Conservation (phyloP, 345 rosid genomes). For the Populus alba region DNA sequence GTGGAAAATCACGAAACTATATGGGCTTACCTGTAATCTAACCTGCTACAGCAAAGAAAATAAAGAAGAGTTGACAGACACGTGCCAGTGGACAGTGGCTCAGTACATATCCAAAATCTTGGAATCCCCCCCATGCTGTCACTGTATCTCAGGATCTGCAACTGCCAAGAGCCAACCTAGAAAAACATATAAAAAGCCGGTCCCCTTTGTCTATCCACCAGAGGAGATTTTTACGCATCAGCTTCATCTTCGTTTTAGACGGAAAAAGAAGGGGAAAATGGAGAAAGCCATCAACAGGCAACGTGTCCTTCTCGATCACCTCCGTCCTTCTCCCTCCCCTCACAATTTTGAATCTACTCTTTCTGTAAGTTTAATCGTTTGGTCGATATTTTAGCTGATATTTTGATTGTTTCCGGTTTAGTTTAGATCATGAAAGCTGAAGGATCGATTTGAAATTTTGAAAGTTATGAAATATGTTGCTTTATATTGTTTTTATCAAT, state of each 20-base stretch:
- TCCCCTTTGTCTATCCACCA: background rate
- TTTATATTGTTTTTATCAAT: background rate
- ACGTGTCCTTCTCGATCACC: constrained; percentile 77
- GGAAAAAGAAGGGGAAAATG: constrained; percentile 32
- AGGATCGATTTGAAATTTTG: background rate
- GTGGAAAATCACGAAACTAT: too few species aligned
- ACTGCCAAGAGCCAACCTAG: background rate
- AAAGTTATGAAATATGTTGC: background rate
- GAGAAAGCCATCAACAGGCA: constrained; percentile 92
- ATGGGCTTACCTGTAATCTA: too few species aligned
- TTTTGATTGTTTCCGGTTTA: background rate
- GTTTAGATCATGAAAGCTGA: background rate
- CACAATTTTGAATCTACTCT: constrained; percentile 53
- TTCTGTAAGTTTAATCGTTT: constrained; percentile 47
- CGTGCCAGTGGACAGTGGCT: too few species aligned
- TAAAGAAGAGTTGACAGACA: too few species aligned
- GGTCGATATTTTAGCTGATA: background rate
- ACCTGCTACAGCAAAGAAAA: too few species aligned
- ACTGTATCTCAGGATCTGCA: too few species aligned
- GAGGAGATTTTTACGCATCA: background rate
- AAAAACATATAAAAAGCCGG: background rate
- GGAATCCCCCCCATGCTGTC: background rate
- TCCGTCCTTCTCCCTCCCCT: constrained; percentile 62
- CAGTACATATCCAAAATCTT: background rate
- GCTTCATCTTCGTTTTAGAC: background rate